Base-by-base conservation (phyloP, 1,139 yeast species). In the Taphrina communis region DNA sequence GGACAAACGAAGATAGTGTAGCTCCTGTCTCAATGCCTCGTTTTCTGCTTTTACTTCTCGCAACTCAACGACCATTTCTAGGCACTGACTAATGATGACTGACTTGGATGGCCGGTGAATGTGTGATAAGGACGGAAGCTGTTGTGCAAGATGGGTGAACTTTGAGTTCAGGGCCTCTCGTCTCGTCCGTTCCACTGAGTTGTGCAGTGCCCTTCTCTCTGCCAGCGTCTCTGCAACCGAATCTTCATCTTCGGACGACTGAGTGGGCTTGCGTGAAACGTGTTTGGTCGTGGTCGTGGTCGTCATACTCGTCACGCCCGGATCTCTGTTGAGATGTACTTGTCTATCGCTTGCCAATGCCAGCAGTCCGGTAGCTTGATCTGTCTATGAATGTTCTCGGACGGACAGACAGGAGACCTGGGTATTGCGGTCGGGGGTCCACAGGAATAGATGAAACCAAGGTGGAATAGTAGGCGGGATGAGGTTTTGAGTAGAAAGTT, bases 191-290 rank as follows among this genome's bases (percentile, higher is more conserved):
- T 63, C 67, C n/a, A 63, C 67, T 3, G 67, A 63, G 39, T 63
- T 63, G 56, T 63, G 67, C 35, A 63, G 36, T 41, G 67, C 67
- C n/a, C 67, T 56, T n/a, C 67, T 35, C 42, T 63, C 67, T n/a
- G 61, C 67, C 46, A 62, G 21, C 5, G 60, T 36, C 46, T 50
- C 67, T 25, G 53, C 62, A 6, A 31, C 53, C 6, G 51, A 42
- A 41, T 58, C 62, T 12, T 58, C 62, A 9, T 44, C 62, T 19
- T 58, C 62, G 11, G 62, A 58, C 11, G 62, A 44, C 12, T 38
- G 46, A 14, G 60, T 31, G 11, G 38, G 7, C 35, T 53, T 53
- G 41, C 21, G 21, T 17, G 19, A n/a, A 39, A 25, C 36, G 6
- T 17, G 50, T 56, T 56, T 38, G 11, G 50, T 39, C 60, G 60